Percentiles rank a stretch among this genome's conserved stretches.
Conservation (phyloP, 2,329 filamentous ascomycete genomes). For the Talaromyces sp. region DNA sequence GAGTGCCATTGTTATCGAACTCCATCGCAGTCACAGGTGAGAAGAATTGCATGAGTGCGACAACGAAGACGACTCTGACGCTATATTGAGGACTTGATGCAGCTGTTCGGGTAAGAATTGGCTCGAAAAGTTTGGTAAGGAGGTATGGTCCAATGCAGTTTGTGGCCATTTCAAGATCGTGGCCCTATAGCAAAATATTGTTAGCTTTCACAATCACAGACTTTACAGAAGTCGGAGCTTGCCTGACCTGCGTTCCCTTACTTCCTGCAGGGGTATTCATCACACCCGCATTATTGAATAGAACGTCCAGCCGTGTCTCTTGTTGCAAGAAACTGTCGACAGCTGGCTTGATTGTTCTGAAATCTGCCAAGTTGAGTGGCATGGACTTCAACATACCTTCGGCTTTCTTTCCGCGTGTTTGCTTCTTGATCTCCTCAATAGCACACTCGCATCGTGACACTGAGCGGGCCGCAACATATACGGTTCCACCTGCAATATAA, state of each 20-base stretch:
- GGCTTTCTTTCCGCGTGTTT: neutral
- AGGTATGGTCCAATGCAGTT: constrained; percentile 43
- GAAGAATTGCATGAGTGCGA: constrained; percentile 22
- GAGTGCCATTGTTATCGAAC: constrained; percentile 17
- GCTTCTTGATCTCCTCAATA: neutral
- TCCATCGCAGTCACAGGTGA: constrained; percentile 21
- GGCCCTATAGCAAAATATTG: constrained; percentile 24
- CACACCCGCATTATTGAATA: constrained; percentile 42
- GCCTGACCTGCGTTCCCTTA: constrained; percentile 4
- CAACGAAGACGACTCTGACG: constrained; percentile 37
- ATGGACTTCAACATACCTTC: neutral
- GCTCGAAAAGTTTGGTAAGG: constrained; percentile 39
- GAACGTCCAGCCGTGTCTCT: constrained; percentile 39
- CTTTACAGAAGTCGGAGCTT: constrained; percentile 15
- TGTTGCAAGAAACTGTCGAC: constrained; percentile 34
- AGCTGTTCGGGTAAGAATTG: constrained; percentile 34
- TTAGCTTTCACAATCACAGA: neutral
- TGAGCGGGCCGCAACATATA: constrained; percentile 40
- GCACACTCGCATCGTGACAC: neutral
- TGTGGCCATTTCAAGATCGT: constrained; percentile 39
- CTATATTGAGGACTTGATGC: constrained; percentile 19
- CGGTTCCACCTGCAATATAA: constrained; percentile 42
- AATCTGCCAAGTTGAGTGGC: neutral
- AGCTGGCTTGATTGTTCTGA: constrained; percentile 19
- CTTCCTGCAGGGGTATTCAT: constrained; percentile 33